These are phyloP conservation scores for Vaccinium myrtillus DNA, from an alignment of 148 eudicot species.

Conservation along the genomic window DNA sequence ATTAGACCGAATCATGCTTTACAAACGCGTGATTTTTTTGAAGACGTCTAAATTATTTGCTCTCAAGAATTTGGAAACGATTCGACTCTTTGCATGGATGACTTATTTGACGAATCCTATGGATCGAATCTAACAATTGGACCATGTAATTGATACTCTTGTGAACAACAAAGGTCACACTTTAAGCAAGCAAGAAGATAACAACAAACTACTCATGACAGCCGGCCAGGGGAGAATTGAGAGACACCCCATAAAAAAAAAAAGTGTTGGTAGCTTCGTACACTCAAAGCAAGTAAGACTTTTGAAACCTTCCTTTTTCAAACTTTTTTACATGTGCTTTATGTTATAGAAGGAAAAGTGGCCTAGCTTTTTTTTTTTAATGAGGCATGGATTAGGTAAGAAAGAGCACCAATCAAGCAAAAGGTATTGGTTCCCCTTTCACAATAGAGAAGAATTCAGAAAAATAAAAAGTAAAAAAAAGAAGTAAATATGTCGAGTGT, in stretches of 20 bases:
- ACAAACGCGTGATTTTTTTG: too few species aligned
- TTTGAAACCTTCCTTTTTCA: conserved; percentile 23
- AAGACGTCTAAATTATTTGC: too few species aligned
- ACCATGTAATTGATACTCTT: conserved; percentile 24
- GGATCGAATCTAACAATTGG: background rate
- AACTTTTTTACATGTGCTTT: conserved; percentile 17
- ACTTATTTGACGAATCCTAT: too few species aligned
- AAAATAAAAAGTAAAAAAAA: too few species aligned
- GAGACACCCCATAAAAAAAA: conserved; percentile 19
- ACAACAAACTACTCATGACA: conserved; percentile 32
- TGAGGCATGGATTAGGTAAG: conserved; percentile 28
- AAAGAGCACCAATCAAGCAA: conserved; percentile 33
- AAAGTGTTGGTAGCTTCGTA: conserved; percentile 61
- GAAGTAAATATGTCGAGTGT: too few species aligned
- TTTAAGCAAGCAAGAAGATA: conserved; percentile 47
- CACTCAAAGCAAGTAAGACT: conserved; percentile 58
- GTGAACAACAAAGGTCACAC: conserved; percentile 36
- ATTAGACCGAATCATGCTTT: too few species aligned
- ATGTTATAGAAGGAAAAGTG: conserved; percentile 28
- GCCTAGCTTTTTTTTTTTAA: conserved; percentile 36
- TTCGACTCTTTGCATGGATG: background rate
- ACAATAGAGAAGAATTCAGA: too few species aligned
- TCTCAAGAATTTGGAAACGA: too few species aligned
- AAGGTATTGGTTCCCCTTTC: conserved; percentile 18
- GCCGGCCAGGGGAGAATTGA: conserved; percentile 20